Evolutionary conservation across 2,329 filamentous ascomycete species (phyloP).

Genomic region (Tolypocladium cylindrosporum): DNA sequence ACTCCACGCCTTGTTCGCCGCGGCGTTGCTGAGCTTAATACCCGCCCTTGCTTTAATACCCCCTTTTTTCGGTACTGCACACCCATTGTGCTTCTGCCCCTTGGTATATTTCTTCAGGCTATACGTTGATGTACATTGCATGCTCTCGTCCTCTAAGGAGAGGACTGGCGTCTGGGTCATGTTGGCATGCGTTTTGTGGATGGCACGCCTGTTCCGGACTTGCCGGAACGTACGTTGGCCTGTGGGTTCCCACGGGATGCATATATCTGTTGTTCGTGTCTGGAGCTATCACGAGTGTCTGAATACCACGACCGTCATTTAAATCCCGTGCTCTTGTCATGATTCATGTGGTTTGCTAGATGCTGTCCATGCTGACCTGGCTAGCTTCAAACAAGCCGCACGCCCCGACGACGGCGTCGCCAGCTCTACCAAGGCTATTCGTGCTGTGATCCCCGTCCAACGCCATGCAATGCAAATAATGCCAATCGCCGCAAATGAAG

Average conservation of each 20-base stretch:
- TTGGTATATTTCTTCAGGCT: background rate
- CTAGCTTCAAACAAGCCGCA: background rate
- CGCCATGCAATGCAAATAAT: slow-evolving; percentile 23
- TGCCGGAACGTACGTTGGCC: background rate
- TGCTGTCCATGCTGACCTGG: background rate
- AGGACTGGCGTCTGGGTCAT: background rate
- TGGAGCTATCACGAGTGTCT: background rate
- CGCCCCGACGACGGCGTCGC: background rate
- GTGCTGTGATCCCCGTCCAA: slow-evolving; percentile 8
- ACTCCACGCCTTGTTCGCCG: background rate
- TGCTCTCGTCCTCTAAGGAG: background rate
- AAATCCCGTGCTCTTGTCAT: background rate
- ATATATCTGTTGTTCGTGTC: background rate
- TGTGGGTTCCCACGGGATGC: background rate
- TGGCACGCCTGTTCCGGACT: background rate
- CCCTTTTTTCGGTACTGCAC: background rate
- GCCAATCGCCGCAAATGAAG: background rate
- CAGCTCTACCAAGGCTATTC: background rate
- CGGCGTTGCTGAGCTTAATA: background rate
- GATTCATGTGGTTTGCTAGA: background rate
- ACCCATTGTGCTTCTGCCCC: background rate
- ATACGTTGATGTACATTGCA: background rate
- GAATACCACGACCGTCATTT: background rate
- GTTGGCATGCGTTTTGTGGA: background rate
- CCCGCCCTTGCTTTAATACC: background rate